Base-by-base conservation (phyloP, 345 rosid species). In the Abelmoschus esculentus region DNA sequence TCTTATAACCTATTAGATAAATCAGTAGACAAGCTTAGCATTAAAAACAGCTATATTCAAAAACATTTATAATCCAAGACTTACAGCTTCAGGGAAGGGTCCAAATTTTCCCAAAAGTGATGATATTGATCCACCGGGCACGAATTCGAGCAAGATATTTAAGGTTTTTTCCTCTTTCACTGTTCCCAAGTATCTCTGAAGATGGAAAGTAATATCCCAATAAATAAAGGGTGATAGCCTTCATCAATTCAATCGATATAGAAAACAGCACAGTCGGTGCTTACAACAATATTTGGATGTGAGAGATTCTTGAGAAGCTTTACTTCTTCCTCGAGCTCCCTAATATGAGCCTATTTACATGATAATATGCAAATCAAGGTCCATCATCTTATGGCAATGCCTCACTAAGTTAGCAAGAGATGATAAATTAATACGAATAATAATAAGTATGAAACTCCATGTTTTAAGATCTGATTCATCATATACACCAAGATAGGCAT, bases 241-340 rank as follows among this genome's bases (percentile, higher is more conserved):
- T 58, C 19, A 46, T 57, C 14, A 61, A 69, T 55, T 57, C 63
- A 71, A 47, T 19, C 3, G 18, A 63, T 44, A 73, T 61, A 66
- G 42, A 71, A 65, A 70, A 67, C 61, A 72, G 55, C 9, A 49
- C 19, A 63, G 61, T 71, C 40, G 66, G 26, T 26, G 71, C 97
- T 85, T 72, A 90, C 98, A 61, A 93, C 98, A 71, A 93, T 91
- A 73, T 93, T 86, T 3, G 95, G 90, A 81, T 93, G 97, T 15
- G 96, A 90, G 52, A 90, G 97, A 73, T 89, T 88, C 82, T 86
- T 84, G 31, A 93, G 87, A 76, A 93, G 90, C 83, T 88, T 93
- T 75, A 93, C 97, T 80, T 93, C 97, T 71, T 93, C 97, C 81
- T 93, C 98, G 12, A 93, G 92, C 81, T 89, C 96, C 87, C 73